Conservation (phyloP, 2,329 filamentous ascomycete species). For the Paraphoma sp. region DNA sequence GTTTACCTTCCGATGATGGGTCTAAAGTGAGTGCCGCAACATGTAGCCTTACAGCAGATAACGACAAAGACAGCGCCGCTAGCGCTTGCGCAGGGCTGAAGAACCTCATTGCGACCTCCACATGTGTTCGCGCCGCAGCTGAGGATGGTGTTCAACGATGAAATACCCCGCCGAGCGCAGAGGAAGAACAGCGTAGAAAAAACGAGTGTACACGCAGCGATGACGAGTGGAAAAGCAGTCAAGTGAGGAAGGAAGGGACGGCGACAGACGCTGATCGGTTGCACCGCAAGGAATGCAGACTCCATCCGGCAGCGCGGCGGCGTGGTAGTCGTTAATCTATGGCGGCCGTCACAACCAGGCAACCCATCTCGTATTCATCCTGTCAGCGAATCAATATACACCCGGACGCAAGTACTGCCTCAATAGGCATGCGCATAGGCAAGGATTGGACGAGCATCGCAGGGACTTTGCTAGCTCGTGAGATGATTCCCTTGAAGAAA, state of each 20-base stretch:
- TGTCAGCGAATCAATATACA: neutral
- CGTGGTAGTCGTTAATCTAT: neutral
- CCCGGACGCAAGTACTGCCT: neutral
- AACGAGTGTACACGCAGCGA: neutral
- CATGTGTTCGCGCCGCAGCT: constrained; percentile 20
- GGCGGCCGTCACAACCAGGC: neutral
- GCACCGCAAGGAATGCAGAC: constrained; percentile 4
- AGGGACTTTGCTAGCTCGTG: neutral
- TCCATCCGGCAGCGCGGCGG: neutral
- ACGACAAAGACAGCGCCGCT: constrained; percentile 30
- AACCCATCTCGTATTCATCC: neutral
- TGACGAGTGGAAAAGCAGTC: neutral
- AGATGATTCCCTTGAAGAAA: too few species aligned
- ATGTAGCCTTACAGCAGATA: constrained; percentile 23
- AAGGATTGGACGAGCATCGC: neutral
- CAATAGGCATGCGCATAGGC: constrained; percentile 5
- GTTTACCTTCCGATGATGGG: constrained; percentile 28
- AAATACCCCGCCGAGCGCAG: constrained; percentile 4
- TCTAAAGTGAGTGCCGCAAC: constrained; percentile 32
- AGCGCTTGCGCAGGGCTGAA: constrained; percentile 35
- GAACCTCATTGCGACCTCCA: constrained; percentile 28
- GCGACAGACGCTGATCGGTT: neutral
- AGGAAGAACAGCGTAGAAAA: constrained; percentile 3
- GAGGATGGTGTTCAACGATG: constrained; percentile 5
- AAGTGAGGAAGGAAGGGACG: neutral